Conservation (phyloP, 352 stramenopile genomes). For the Globisporangium cystogenes region DNA sequence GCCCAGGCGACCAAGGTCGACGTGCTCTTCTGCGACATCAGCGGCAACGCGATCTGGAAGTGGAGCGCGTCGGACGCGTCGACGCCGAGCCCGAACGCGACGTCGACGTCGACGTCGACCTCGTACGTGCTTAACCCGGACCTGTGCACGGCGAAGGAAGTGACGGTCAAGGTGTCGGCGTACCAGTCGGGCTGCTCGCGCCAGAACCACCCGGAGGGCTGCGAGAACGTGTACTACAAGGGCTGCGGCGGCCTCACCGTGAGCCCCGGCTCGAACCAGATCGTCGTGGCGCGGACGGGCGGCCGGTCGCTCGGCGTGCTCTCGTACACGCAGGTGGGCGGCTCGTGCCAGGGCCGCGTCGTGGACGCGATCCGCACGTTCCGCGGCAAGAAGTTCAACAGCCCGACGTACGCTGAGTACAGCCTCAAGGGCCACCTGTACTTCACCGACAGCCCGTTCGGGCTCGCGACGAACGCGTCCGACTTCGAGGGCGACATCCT, state of each 20-base stretch:
- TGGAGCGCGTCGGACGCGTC: constrained; percentile 32
- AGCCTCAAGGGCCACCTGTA: constrained; percentile 58
- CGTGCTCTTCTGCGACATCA: constrained; percentile 68
- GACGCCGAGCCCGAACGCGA: constrained; percentile 30
- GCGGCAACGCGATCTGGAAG: constrained; percentile 73
- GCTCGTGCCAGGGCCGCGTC: constrained; percentile 59
- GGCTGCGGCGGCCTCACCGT: constrained; percentile 76
- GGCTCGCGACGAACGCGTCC: constrained; percentile 43
- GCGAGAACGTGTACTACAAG: constrained; percentile 68
- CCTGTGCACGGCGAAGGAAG: constrained; percentile 15
- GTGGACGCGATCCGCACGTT: constrained; percentile 70
- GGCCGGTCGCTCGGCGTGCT: constrained; percentile 68
- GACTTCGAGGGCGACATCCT: constrained; percentile 63
- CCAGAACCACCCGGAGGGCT: constrained; percentile 62
- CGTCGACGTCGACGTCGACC: constrained; percentile 17
- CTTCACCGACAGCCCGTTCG: constrained; percentile 79
- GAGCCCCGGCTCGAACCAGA: constrained; percentile 50
- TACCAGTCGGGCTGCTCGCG: constrained; percentile 60
- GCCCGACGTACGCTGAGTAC: constrained; percentile 64
- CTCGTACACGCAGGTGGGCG: constrained; percentile 45
- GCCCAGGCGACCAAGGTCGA: constrained; percentile 27
- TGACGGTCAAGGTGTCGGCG: constrained; percentile 53
- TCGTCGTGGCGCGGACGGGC: constrained; percentile 69
- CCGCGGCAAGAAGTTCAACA: constrained; percentile 78
- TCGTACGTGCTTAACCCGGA: constrained; percentile 19